phyloP scores from a whole-genome alignment of 2,329 filamentous ascomycete species.

The Xylariaceae sp. region DNA sequence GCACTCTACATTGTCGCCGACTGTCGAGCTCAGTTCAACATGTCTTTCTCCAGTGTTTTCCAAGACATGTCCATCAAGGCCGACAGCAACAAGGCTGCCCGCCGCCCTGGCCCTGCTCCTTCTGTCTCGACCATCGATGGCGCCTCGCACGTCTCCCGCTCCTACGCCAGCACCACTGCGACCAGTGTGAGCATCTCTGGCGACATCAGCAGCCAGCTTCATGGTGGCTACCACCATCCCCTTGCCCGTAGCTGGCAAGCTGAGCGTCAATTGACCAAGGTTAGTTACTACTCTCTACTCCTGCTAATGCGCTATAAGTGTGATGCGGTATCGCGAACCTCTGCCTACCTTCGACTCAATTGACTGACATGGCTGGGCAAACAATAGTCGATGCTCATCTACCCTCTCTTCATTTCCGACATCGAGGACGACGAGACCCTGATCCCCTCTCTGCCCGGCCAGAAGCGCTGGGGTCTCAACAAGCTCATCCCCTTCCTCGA shows the following conservation, averaged over 20 bases:
- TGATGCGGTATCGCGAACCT: too few species aligned
- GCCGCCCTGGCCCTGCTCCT: slow-evolving; percentile 48
- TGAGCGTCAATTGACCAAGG: slow-evolving; percentile 82
- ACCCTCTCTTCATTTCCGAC: slow-evolving; percentile 94
- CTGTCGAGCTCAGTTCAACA: slow-evolving; percentile 25
- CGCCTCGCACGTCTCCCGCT: slow-evolving; percentile 60
- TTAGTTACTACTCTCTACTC: slow-evolving; percentile 34
- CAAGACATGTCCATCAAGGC: slow-evolving; percentile 63
- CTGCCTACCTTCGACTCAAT: neutral
- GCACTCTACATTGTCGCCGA: too few species aligned
- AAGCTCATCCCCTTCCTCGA: slow-evolving; percentile 80
- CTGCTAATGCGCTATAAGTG: neutral
- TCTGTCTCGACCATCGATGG: slow-evolving; percentile 57
- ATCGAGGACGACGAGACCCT: slow-evolving; percentile 86
- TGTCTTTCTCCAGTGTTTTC: slow-evolving; percentile 68
- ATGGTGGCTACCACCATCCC: slow-evolving; percentile 79
- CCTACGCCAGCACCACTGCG: slow-evolving; percentile 63
- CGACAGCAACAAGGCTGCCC: slow-evolving; percentile 35
- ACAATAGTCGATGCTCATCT: slow-evolving; percentile 91
- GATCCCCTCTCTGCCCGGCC: slow-evolving; percentile 88
- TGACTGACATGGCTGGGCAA: slow-evolving; percentile 7
- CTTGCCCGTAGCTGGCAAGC: slow-evolving; percentile 79
- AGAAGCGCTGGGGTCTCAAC: slow-evolving; percentile 85
- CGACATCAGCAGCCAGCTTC: slow-evolving; percentile 79
- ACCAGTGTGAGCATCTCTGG: slow-evolving; percentile 68